These are phyloP conservation scores for Ustilago trichophora DNA, from an alignment of 1,284 basidiomycete genomes.

Conservation along the genomic window DNA sequence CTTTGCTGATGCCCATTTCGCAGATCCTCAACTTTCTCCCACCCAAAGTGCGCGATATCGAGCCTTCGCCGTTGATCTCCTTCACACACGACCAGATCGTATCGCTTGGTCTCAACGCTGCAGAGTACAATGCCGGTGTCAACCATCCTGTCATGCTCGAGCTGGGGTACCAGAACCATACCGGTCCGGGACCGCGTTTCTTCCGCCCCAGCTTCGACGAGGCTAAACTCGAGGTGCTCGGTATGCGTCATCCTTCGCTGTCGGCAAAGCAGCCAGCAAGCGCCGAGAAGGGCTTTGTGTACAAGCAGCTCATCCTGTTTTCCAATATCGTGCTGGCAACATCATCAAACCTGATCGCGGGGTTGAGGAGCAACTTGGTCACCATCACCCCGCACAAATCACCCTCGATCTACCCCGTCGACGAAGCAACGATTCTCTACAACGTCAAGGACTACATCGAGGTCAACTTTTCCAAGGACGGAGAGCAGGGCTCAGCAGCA, in stretches of 20 bases:
- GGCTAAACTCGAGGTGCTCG: conserved; percentile 46
- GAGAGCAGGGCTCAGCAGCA: conserved; percentile 12
- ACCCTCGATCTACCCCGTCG: conserved; percentile 23
- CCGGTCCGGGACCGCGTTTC: conserved; percentile 37
- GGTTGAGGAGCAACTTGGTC: conserved; percentile 25
- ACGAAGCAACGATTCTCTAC: conserved; percentile 28
- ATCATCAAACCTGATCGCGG: conserved; percentile 38
- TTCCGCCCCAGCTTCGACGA: conserved; percentile 45
- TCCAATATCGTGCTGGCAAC: conserved; percentile 23
- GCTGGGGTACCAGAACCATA: conserved; percentile 43
- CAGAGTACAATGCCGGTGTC: conserved; percentile 17
- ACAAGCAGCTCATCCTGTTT: conserved; percentile 44
- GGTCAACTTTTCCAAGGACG: conserved; percentile 19
- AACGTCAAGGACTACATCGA: conserved; percentile 44
- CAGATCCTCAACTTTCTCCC: conserved; percentile 45
- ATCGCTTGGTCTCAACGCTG: conserved; percentile 18
- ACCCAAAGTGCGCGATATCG: conserved; percentile 30
- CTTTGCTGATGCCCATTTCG: conserved; percentile 32
- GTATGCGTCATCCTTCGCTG: conserved; percentile 35
- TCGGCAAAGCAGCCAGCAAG: conserved; percentile 17
- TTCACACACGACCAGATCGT: conserved; percentile 31
- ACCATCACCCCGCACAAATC: conserved; percentile 32
- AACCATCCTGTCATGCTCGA: conserved; percentile 48
- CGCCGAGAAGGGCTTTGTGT: conserved; percentile 37
- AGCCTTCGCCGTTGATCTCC: conserved; percentile 36